Conservation (phyloP, 441 rosid species). For the Manihot esculenta region DNA sequence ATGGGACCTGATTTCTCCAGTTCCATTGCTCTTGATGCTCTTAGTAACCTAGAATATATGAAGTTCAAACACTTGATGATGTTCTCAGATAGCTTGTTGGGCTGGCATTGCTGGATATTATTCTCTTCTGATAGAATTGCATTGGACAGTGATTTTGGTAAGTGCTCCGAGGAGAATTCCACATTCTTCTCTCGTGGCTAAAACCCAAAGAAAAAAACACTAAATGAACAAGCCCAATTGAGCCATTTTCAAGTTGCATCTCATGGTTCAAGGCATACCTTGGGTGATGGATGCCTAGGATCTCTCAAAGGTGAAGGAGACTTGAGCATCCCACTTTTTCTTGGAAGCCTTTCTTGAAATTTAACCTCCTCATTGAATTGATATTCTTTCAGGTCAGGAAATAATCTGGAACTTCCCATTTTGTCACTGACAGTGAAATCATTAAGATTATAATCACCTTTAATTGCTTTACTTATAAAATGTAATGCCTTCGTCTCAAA, state of each 20-base stretch:
- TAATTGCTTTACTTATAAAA: conserved; percentile 87
- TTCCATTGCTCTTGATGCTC: conserved; percentile 83
- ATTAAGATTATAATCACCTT: conserved; percentile 55
- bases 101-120: conserved; percentile 56
- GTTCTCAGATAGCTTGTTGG: conserved; percentile 83
- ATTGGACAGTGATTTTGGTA: conserved; percentile 60
- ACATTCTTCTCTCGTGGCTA: conserved; percentile 60
- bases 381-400: conserved; percentile 48
- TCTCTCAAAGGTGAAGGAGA: conserved; percentile 73
- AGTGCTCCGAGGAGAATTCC: conserved; percentile 41
- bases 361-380: conserved; percentile 42
- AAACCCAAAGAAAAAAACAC: not conserved
- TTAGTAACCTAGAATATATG: conserved; percentile 70
- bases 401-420: conserved; percentile 31
- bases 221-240: too few relatives aligned
- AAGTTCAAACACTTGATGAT: conserved; percentile 83
- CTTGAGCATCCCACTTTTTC: conserved; percentile 42
- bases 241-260: too few relatives aligned
- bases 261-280: conserved; percentile 32
- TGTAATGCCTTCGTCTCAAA: conserved; percentile 83
- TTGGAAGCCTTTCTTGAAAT: conserved; percentile 40
- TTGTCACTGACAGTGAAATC: conserved; percentile 54
- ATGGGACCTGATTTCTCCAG: conserved; percentile 69
- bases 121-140: conserved; percentile 56
- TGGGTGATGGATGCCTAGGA: conserved; percentile 61